Evolutionary conservation across 176 grass and related monocot genomes (phyloP), one percentile per base, ranked within the genome.

Genomic region (Stipa capillata): DNA sequence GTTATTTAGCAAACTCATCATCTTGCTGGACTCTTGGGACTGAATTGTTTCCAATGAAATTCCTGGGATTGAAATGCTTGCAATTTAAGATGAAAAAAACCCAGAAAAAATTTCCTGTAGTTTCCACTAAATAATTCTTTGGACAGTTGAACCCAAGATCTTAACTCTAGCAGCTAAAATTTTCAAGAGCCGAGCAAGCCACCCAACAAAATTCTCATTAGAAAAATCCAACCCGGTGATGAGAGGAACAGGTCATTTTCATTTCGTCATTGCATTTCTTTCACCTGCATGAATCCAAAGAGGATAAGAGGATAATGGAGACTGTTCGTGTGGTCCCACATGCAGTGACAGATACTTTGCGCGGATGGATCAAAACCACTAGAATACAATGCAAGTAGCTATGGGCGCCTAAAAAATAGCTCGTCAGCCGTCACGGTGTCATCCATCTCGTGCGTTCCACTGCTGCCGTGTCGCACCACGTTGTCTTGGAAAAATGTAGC

Each of bases 241-340:
- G 6, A 29, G 29, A n/a, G 18, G 6, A 3, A 7, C 63, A 13
- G 29, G 56, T 29, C 74, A 58, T 24, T 72, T n/a, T 76, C 24
- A 10, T 77, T 48, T 8, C 12, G 11, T 23, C 12, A 1, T 7
- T 28, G 12, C 13, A 39, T 44, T 17, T 25, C 21, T 42, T n/a
- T 78, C 33, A 33, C 2, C 13, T n/a, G 56, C 58, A 31, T 79
- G 58, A 40, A 27, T 68, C 81, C 75, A 87, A 84, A 84, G 67
- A 36, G 74, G n/a, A 73, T 79, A 73, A 37, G n/a, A n/a, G n/a
- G 36, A 69, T 69, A 20, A 36, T 10, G 17, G 32, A 43, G 35
- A 21, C 73, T 63, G 28, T 54, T 66, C 21, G 34, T 14, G 18
- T 7, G 18, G 10, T 29, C 59, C 48, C 44, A 27, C 11, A 23